A percentile compares a stretch with the other conserved stretches of the same genome.
These are phyloP conservation scores for Plasmopara halstedii DNA, from an alignment of 352 stramenopile genomes.

Conservation along the genomic window DNA sequence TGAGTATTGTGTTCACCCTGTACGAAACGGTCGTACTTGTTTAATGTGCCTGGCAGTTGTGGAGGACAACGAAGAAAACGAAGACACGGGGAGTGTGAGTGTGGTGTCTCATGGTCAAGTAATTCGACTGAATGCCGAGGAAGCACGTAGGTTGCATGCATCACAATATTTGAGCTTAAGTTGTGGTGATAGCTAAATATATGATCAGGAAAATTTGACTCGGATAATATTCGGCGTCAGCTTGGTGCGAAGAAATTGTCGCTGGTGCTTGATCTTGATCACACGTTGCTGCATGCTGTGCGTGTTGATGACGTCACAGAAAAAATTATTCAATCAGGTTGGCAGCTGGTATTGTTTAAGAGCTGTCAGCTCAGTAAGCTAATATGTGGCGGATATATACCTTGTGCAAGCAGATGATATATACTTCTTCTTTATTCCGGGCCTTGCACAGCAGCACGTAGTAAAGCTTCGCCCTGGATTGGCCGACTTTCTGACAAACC, in stretches of 20 bases:
- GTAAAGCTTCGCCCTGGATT: slow-evolving; percentile 91
- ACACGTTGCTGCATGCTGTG: slow-evolving; percentile 94
- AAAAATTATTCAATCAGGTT: slow-evolving; percentile 50
- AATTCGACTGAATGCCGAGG: slow-evolving; percentile 93
- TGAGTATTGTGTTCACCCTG: slow-evolving; percentile 73
- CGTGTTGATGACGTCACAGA: slow-evolving; percentile 59
- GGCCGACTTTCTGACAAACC: slow-evolving; percentile 78
- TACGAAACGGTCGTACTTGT: slow-evolving; percentile 65
- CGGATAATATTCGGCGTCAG: slow-evolving; percentile 81
- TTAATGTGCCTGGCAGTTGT: slow-evolving; percentile 75
- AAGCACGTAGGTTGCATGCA: slow-evolving; percentile 84
- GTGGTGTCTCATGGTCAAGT: slow-evolving; percentile 84
- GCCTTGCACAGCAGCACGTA: slow-evolving; percentile 80
- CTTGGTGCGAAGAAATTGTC: slow-evolving; percentile 87
- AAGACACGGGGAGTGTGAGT: slow-evolving; percentile 65
- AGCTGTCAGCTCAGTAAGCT: neutral
- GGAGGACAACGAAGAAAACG: slow-evolving; percentile 62
- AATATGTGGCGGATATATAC: neutral
- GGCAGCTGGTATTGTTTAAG: neutral
- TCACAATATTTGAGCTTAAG: slow-evolving; percentile 8
- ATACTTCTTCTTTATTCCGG: slow-evolving; percentile 71
- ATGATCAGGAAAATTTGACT: slow-evolving; percentile 76
- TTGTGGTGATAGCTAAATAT: slow-evolving; percentile 2
- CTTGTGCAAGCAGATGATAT: slow-evolving; percentile 52
- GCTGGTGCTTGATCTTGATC: slow-evolving; percentile 95